Base-by-base conservation (phyloP, 1,139 yeast genomes). In the Yamadazyma mexicana region DNA sequence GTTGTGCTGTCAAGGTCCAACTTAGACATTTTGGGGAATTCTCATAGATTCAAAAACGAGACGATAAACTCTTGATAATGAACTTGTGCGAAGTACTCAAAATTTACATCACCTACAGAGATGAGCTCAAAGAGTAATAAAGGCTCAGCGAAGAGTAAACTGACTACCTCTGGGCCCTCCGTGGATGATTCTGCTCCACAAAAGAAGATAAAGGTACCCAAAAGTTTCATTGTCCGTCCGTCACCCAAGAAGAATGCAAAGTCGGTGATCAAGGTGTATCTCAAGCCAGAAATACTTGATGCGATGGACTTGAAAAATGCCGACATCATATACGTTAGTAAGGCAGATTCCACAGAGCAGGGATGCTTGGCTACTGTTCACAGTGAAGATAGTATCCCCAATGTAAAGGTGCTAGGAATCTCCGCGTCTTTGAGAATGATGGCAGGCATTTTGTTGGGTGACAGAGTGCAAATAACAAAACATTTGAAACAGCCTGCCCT, bases 391-490 rank as follows among this genome's bases (percentile, higher is more conserved):
- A 74, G 66, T 4, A 59, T 66, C 9, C 54, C 62, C 8, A 83
- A 76, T 15, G 50, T 58, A n/a, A 79, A 82, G 48, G 79, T 83
- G 4, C 59, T 85, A 2, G 69, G 73, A 34, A 49, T 87, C 1
- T 74, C 88, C 2, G 47, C 62, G 1, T 50, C 66, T 4, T 57
- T 79, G 33, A 63, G 94, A 43, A 57, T 64, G 2, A 64, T 82
- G 16, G 75, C 78, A 1, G 86, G 83, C 8, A 54, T 85, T 4
- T 57, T 85, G 6, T 64, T 85, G 9, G 97, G 97, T 22, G 96
- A 88, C 51, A 64, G 96, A 42, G 63, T 87, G 1, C 64, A 64
- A 17, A 50, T 89, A 0, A 55, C 55, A 7, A 81, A 73, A 49
- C 62, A 66, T 24, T 45, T 58, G 1, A 50, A 56, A 2, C 83